Conservation (phyloP, 2,329 filamentous ascomycete species). For the Microsporum audouinii region DNA sequence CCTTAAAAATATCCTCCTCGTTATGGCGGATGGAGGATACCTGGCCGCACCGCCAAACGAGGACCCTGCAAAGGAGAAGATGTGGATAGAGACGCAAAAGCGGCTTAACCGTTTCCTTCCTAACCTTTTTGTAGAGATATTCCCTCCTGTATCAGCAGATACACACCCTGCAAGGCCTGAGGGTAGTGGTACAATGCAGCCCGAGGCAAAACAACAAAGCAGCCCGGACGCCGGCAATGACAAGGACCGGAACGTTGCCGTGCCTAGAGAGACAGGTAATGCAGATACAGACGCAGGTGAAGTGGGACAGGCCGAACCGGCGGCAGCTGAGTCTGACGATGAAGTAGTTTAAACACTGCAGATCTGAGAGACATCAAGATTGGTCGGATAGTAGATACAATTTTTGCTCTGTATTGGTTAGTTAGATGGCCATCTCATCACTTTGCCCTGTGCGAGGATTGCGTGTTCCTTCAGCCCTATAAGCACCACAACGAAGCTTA, state of each 20-base stretch:
- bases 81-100: conserved; percentile 53
- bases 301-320: neutral
- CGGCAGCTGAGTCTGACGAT: neutral
- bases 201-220: neutral
- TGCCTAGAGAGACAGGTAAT: neutral
- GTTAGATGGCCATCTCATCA: neutral
- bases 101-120: conserved; percentile 51
- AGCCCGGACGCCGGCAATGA: neutral
- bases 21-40: conserved; percentile 84
- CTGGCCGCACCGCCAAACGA: conserved; percentile 54
- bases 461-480: conserved; percentile 3
- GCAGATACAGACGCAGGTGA: neutral
- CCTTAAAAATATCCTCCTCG: conserved; percentile 87
- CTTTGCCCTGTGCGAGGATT: neutral
- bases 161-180: neutral
- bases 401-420: neutral
- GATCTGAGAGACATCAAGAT: neutral
- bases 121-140: conserved; percentile 47
- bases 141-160: conserved; percentile 31
- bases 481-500: neutral
- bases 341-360: neutral
- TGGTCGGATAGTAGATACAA: neutral
- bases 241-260: neutral
- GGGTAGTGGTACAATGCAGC: neutral
- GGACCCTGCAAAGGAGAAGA: conserved; percentile 39